Base-by-base conservation (phyloP, 2,329 filamentous ascomycete species). In the Hymenoscyphus scutula region DNA sequence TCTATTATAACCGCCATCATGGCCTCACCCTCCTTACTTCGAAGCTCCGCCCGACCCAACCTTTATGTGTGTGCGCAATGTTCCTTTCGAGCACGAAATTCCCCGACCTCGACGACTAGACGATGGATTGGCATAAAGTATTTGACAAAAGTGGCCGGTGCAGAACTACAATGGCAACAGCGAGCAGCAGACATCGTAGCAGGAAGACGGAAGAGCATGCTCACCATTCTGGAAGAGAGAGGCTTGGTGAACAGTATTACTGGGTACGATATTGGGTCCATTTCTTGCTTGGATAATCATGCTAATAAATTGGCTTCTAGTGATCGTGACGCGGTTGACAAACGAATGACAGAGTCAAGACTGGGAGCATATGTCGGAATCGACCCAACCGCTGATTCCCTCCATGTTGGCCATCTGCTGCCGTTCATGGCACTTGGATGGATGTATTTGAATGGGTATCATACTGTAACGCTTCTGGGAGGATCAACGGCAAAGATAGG, bases 391-490 rank as follows among this genome's bases (percentile, higher is more conserved):
- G 90, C 90, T 15, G 80, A 85, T 61, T 95, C 91, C 1, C 79
- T 95, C 63, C 91, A 96, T 71, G 80, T 95, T 55, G 91, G 91
- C 62, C 90, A 96, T 72, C 80, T 96, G 5, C 79, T 95, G 15
- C 89, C 91, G 25, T 80, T 94, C 60, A 95, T 95, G 91, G 85
- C 89, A 17, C 79, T 94, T 27, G 92, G 92, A 77, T 94, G 90
- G 89, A 84, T 93, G 79, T 92, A 91, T 77, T 80, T 92, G 67
- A 81, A 92, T 72, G 91, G 91, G 27, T 88, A 89, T 74, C 80
- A 84, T 34, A 82, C 88, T 29, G 79, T 90, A 57, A 87, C 84
- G 45, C 78, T 95, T 61, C 74, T 92, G 62, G 90, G 90, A 55
- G 88, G 89, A 69, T 87, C 89, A 15, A 96, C 91, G 3, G 89